Evolutionary conservation across 1,139 yeast species (phyloP).

Genomic region (Meyerozyma carpophila): DNA sequence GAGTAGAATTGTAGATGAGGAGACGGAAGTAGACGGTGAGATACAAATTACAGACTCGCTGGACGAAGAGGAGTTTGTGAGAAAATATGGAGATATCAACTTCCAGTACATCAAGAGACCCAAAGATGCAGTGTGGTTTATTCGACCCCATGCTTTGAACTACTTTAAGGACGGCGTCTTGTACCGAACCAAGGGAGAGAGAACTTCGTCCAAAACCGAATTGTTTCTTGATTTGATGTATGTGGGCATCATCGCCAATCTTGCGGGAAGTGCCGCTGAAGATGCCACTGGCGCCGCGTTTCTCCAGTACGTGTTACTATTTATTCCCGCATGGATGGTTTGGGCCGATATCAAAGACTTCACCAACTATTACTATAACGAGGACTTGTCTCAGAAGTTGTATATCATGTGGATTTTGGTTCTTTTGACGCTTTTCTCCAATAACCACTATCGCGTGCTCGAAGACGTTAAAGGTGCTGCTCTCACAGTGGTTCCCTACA

Average conservation of each 20-base stretch:
- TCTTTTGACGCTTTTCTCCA: slow-evolving; percentile 48
- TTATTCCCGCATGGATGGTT: slow-evolving; percentile 56
- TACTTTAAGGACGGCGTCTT: slow-evolving; percentile 55
- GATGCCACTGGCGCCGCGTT: slow-evolving; percentile 45
- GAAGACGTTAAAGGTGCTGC: slow-evolving; percentile 35
- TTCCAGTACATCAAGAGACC: slow-evolving; percentile 47
- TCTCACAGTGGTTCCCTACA: slow-evolving; percentile 41
- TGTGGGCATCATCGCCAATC: slow-evolving; percentile 59
- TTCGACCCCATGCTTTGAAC: slow-evolving; percentile 56
- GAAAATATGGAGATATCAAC: slow-evolving; percentile 46
- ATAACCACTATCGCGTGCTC: slow-evolving; percentile 39
- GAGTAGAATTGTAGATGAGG: background rate
- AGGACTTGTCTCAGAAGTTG: slow-evolving; percentile 52
- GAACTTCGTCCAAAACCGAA: slow-evolving; percentile 49
- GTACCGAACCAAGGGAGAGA: slow-evolving; percentile 52
- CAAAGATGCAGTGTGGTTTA: slow-evolving; percentile 38
- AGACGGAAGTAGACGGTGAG: background rate
- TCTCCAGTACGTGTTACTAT: slow-evolving; percentile 45
- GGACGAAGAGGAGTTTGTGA: slow-evolving; percentile 43
- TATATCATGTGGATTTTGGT: slow-evolving; percentile 52
- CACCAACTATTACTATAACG: slow-evolving; percentile 60
- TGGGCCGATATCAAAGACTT: slow-evolving; percentile 65
- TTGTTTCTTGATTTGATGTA: slow-evolving; percentile 59
- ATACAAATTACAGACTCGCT: slow-evolving; percentile 24
- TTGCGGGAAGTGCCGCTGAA: slow-evolving; percentile 52